phyloP scores from a whole-genome alignment of 2,329 filamentous ascomycete genomes.

The Fusarium lyarnte region DNA sequence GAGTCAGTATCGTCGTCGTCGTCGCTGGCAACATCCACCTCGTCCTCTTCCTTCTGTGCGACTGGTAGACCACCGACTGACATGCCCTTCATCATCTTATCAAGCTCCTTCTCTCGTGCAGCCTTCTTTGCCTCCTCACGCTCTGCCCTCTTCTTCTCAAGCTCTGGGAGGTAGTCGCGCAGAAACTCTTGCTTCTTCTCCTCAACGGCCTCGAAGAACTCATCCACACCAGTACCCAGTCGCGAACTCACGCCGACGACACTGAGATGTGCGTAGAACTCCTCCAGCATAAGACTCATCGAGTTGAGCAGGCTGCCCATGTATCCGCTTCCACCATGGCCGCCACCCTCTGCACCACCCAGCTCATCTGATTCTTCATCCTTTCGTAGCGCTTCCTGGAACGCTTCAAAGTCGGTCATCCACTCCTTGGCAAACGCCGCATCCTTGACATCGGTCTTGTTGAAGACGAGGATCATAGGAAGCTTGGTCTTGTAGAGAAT shows the following conservation, averaged over 20 bases:
- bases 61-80: slow-evolving; percentile 52
- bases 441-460: slow-evolving; percentile 97
- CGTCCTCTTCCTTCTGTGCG: slow-evolving; percentile 56
- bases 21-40: slow-evolving; percentile 66
- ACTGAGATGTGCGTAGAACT: slow-evolving; percentile 94
- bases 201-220: slow-evolving; percentile 91
- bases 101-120: slow-evolving; percentile 81
- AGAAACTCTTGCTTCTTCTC: slow-evolving; percentile 90
- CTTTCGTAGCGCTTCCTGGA: slow-evolving; percentile 82
- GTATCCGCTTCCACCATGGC: slow-evolving; percentile 84
- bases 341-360: slow-evolving; percentile 75
- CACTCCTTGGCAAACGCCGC: slow-evolving; percentile 93
- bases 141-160: slow-evolving; percentile 80
- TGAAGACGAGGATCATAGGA: slow-evolving; percentile 98
- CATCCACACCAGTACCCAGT: slow-evolving; percentile 89
- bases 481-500: slow-evolving; percentile 99
- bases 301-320: slow-evolving; percentile 96
- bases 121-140: slow-evolving; percentile 79
- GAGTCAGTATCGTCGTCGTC: slow-evolving; percentile 65
- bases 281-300: slow-evolving; percentile 97
- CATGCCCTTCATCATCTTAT: slow-evolving; percentile 96
- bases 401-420: slow-evolving; percentile 99
- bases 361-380: slow-evolving; percentile 84
- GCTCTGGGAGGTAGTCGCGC: slow-evolving; percentile 89
- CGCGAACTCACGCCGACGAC: slow-evolving; percentile 94